Evolutionary conservation across 2,329 filamentous ascomycete genomes (phyloP).

Genomic region (Zasmidium citrigriseum): DNA sequence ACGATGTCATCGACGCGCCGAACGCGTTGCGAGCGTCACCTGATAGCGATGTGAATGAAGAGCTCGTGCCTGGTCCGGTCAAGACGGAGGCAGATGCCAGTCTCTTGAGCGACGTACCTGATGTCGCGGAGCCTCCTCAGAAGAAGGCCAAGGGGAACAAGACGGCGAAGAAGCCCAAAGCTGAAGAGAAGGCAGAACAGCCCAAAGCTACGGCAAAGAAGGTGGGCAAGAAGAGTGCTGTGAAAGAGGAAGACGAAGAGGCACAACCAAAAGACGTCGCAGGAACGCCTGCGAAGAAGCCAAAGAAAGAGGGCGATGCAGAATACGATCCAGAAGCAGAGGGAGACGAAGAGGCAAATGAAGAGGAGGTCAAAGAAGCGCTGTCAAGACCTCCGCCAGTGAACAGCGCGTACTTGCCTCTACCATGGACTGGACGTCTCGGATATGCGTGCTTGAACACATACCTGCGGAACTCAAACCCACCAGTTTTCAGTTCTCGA

Average conservation of each 20-base stretch:
- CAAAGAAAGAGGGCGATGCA: slow-evolving; percentile 24
- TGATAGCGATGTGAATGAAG: slow-evolving; percentile 39
- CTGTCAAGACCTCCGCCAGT: slow-evolving; percentile 70
- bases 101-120: slow-evolving; percentile 38
- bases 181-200: slow-evolving; percentile 4
- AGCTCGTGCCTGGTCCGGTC: slow-evolving; percentile 30
- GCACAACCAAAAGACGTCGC: slow-evolving; percentile 11
- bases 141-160: slow-evolving; percentile 27
- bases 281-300: slow-evolving; percentile 26
- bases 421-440: slow-evolving; percentile 87
- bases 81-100: slow-evolving; percentile 32
- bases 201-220: slow-evolving; percentile 13
- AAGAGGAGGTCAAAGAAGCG: slow-evolving; percentile 61
- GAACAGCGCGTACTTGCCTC: slow-evolving; percentile 77
- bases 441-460: slow-evolving; percentile 95
- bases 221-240: slow-evolving; percentile 15
- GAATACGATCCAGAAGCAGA: slow-evolving; percentile 56
- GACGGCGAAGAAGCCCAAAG: slow-evolving; percentile 16
- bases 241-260: slow-evolving; percentile 21
- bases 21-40: slow-evolving; percentile 46
- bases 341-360: slow-evolving; percentile 53
- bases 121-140: slow-evolving; percentile 31
- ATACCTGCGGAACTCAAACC: slow-evolving; percentile 78
- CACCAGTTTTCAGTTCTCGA: slow-evolving; percentile 84
- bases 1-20: slow-evolving; percentile 45